Percentiles rank a stretch among this genome's conserved stretches.
Evolutionary conservation across 305 asterid genomes (phyloP).

Genomic region (Salvia sclarea): DNA sequence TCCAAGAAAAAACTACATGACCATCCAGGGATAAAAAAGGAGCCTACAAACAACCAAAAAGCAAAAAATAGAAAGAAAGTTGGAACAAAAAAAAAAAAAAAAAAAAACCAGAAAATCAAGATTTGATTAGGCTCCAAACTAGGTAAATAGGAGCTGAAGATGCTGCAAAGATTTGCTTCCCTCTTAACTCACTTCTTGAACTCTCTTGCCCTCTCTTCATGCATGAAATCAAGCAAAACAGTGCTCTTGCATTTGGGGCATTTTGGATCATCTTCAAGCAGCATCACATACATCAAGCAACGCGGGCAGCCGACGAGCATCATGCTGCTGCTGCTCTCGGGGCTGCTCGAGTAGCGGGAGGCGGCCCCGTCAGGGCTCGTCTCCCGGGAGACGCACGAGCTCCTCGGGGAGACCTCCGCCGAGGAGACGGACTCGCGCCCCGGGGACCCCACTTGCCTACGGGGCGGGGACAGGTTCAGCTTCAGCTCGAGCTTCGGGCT

Average conservation of each 20-base stretch:
- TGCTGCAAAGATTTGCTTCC: not conserved
- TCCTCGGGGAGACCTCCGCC: conserved; percentile 42
- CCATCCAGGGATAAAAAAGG: not conserved
- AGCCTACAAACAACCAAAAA: too few species aligned
- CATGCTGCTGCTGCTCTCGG: conserved; percentile 54
- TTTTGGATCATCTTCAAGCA: conserved; percentile 48
- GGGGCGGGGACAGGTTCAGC: conserved; percentile 46
- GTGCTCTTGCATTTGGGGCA: conserved; percentile 74
- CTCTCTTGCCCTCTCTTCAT: conserved; percentile 35
- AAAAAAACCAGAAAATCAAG: not conserved
- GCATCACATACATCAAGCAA: conserved; percentile 73
- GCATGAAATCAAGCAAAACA: conserved; percentile 63
- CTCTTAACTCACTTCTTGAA: conserved; percentile 36
- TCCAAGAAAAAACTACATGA: not conserved
- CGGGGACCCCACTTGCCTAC: conserved; percentile 31
- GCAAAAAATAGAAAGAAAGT: not conserved
- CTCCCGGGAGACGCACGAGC: conserved; percentile 62
- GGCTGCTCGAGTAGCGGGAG: conserved; percentile 39
- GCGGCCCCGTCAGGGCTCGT: conserved; percentile 36
- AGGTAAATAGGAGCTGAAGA: too few species aligned
- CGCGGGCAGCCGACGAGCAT: conserved; percentile 66
- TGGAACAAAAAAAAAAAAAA: not conserved
- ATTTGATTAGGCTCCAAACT: too few species aligned
- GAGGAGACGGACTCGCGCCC: conserved; percentile 35
- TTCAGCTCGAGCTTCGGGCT: conserved; percentile 50